Evolutionary conservation across 306 rosid genomes (phyloP), one percentile per base, ranked within the genome.

Genomic region (Medicago ruthenica): DNA sequence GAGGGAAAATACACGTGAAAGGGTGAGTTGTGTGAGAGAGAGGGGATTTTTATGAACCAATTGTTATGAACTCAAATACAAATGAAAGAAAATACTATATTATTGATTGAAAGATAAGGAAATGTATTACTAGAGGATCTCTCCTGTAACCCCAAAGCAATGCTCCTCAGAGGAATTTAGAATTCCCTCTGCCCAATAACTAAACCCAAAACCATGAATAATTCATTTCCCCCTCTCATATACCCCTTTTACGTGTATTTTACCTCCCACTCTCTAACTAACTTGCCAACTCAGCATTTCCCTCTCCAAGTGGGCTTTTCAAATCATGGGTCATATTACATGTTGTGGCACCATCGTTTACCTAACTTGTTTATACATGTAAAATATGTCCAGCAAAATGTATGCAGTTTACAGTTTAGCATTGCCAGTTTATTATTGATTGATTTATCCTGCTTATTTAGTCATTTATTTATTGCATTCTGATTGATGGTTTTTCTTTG

Each of bases 401-500:
- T 67, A 10, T 20, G 51, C 51, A 9, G 42, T 21, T 48, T 64
- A 67, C 41, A 15, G 31, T 41, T 63, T 63, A 16, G 21, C 50
- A 16, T 57, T 57, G 31, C 13, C 41, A 70, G 11, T 77, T 63
- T 36, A 18, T 47, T 74, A 34, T 37, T 69, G 27, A n/a, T 42
- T 45, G 67, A 24, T 17, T 53, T 31, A 8, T 64, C 22, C 10
- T 17, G 22, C 24, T 20, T 53, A 70, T 73, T 54, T 55, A 47
- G 57, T 72, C 48, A 65, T 44, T 44, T 3, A 44, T 27, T 27
- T 27, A 4, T 27, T 27, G 59, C 47, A 31, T 82, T 78, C 57
- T 71, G 57, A 64, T 70, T 78, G 59, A 9, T 75, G 20, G 1
- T 59, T 74, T 59, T 65, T 67, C 41, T 37, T 12, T 9, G 3